Conservation (phyloP, 1,139 yeast genomes). For the Suhomyces wounanorum region DNA sequence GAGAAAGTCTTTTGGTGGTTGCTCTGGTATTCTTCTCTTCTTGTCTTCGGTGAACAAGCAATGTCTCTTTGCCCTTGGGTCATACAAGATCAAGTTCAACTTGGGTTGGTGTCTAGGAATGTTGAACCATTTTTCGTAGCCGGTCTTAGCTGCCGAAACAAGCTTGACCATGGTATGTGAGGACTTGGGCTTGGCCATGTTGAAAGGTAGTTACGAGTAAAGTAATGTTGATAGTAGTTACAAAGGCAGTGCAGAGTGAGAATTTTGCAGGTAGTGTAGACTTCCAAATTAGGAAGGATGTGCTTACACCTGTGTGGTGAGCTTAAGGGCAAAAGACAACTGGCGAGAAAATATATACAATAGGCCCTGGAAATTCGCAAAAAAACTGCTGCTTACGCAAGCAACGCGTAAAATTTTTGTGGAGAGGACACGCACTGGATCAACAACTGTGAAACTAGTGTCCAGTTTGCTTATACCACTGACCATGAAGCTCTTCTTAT, state of each 20-base stretch:
- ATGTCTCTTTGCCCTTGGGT: slow-evolving; percentile 71
- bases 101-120: slow-evolving; percentile 81
- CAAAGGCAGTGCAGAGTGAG: background rate
- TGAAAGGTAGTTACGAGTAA: background rate
- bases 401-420: slow-evolving; percentile 9
- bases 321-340: background rate
- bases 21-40: slow-evolving; percentile 75
- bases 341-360: background rate
- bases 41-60: slow-evolving; percentile 87
- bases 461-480: background rate
- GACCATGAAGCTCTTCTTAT: slow-evolving; percentile 15
- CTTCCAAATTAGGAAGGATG: slow-evolving; percentile 11
- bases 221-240: background rate
- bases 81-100: slow-evolving; percentile 84
- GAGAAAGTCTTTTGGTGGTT: slow-evolving; percentile 58
- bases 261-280: slow-evolving; percentile 1
- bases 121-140: slow-evolving; percentile 75
- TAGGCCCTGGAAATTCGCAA: background rate
- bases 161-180: slow-evolving; percentile 51
- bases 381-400: slow-evolving; percentile 6
- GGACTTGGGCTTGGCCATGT: slow-evolving; percentile 47
- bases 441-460: slow-evolving; percentile 1
- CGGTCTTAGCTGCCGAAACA: slow-evolving; percentile 72
- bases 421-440: slow-evolving; percentile 11
- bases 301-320: background rate